These are phyloP conservation scores for Candida stauntonica DNA, from an alignment of 805 yeast genomes.

Conservation along the genomic window DNA sequence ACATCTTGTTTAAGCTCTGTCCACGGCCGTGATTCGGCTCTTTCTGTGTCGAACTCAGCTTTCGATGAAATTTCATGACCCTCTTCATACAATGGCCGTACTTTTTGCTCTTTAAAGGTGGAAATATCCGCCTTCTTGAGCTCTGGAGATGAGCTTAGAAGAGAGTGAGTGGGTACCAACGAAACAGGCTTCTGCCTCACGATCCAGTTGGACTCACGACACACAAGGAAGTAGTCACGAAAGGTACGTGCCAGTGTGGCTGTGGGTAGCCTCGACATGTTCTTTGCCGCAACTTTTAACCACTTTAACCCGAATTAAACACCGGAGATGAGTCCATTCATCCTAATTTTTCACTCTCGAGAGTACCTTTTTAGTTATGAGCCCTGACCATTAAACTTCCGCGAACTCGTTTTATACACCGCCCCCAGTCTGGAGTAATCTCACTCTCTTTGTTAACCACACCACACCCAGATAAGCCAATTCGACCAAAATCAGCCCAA, in stretches of 20 bases:
- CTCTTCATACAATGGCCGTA: too few species aligned
- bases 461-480: neutral
- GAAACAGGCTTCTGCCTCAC: neutral
- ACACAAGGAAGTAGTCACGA: constrained; percentile 3
- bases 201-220: constrained; percentile 7
- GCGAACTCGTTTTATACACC: neutral
- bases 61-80: too few species aligned
- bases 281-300: too few species aligned
- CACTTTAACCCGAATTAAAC: too few species aligned
- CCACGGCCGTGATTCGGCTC: neutral
- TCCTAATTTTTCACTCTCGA: too few species aligned
- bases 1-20: constrained; percentile 11
- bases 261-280: constrained; percentile 1
- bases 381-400: neutral
- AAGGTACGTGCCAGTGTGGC: constrained; percentile 6
- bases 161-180: neutral
- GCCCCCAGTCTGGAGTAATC: neutral
- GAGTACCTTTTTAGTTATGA: neutral
- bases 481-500: neutral
- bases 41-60: neutral
- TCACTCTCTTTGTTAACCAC: neutral
- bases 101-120: too few species aligned
- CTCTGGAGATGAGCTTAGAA: too few species aligned
- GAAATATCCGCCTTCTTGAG: too few species aligned
- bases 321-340: too few species aligned